These are phyloP conservation scores for Phtheirospermum japonicum DNA, from an alignment of 257 asterid species.

Conservation along the genomic window DNA sequence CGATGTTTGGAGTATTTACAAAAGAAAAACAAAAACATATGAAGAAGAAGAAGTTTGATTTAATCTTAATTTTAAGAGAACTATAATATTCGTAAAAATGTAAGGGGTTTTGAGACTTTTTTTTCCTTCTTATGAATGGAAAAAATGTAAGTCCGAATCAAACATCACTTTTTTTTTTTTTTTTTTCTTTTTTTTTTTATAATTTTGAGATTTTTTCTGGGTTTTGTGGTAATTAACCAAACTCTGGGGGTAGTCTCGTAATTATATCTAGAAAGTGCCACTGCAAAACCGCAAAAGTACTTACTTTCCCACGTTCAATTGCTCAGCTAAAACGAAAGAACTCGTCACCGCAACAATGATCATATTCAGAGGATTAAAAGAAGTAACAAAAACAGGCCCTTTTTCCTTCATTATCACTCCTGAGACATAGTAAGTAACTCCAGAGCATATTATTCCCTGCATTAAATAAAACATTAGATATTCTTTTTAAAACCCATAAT, in stretches of 20 bases:
- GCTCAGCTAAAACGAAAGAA: slow-evolving; percentile 49
- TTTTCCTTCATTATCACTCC: slow-evolving; percentile 49
- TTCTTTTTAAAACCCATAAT: not conserved
- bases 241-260: not conserved
- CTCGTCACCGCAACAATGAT: slow-evolving; percentile 49
- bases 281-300: slow-evolving; percentile 10
- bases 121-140: too few relatives aligned
- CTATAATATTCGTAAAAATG: too few relatives aligned
- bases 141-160: not conserved
- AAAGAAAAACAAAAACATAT: not conserved
- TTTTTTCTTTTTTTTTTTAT: too few relatives aligned
- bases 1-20: too few relatives aligned
- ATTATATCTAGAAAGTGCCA: not conserved
- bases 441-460: slow-evolving; percentile 52
- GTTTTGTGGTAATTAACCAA: not conserved
- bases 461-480: not conserved
- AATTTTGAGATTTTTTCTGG: too few relatives aligned
- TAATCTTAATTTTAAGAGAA: too few relatives aligned
- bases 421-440: slow-evolving; percentile 42
- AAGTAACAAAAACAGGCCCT: slow-evolving; percentile 58
- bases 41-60: not conserved
- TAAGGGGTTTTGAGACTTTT: too few relatives aligned
- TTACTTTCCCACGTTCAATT: slow-evolving; percentile 54
- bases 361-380: slow-evolving; percentile 56
- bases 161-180: too few relatives aligned